A percentile compares a stretch with the other conserved stretches of the same genome.
These are phyloP conservation scores for Tulasnella calospora DNA, from an alignment of 768 basidiomycete species.

Conservation along the genomic window DNA sequence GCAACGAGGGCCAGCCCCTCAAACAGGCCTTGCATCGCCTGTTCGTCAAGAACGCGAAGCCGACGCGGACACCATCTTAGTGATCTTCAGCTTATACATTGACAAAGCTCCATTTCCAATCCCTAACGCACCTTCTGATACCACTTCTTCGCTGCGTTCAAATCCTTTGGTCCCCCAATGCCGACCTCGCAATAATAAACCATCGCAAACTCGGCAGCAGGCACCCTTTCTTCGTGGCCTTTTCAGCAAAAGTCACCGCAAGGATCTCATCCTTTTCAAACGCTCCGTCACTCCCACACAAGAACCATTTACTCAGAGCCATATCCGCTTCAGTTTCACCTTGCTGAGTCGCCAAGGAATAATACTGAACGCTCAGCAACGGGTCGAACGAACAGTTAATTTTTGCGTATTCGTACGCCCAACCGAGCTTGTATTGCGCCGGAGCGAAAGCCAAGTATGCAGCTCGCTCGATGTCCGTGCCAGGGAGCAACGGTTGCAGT, in stretches of 20 bases:
- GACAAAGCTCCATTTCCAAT: no score
- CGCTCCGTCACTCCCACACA: conserved; percentile 67
- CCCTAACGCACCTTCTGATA: conserved; percentile 54
- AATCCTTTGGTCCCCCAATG: conserved; percentile 56
- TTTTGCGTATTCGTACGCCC: conserved; percentile 85
- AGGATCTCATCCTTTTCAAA: conserved; percentile 86
- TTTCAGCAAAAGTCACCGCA: conserved; percentile 85
- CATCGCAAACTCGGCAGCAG: conserved; percentile 89
- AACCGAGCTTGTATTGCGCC: conserved; percentile 84
- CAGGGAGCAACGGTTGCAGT: no score
- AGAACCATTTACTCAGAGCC: conserved; percentile 95
- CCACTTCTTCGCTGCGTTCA: conserved; percentile 63
- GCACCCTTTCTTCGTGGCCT: conserved; percentile 59
- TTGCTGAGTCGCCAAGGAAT: conserved; percentile 72
- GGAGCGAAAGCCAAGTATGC: conserved; percentile 81
- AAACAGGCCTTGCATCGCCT: no score
- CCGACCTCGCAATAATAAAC: conserved; percentile 94
- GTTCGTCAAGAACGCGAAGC: no score
- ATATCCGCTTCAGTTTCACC: conserved; percentile 93
- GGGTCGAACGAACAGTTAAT: conserved; percentile 85
- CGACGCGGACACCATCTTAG: no score
- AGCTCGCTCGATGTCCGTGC: conserved; percentile 79
- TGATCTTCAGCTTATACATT: no score
- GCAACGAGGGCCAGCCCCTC: no score
- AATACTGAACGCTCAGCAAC: conserved; percentile 84